Percentiles rank a stretch among this genome's conserved stretches.
phyloP scores from a whole-genome alignment of 805 yeast species.

The Hanseniaspora mollemarum region DNA sequence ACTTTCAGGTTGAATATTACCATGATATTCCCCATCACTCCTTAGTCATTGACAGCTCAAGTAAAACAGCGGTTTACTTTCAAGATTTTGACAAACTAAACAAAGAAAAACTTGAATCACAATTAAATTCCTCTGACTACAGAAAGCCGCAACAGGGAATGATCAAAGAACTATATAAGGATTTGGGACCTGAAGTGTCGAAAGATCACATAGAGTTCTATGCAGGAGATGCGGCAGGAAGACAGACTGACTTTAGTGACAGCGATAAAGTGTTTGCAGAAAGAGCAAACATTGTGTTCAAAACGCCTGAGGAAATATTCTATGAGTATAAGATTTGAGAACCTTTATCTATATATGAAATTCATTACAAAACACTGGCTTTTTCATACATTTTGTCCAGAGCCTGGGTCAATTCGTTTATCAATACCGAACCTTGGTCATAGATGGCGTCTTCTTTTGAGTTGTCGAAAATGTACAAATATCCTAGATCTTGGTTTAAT shows the following conservation, averaged over 20 bases:
- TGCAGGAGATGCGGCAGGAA: constrained; percentile 97
- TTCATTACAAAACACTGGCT: constrained; percentile 75
- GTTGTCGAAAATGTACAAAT: constrained; percentile 84
- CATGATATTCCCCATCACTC: constrained; percentile 16
- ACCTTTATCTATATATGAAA: too few species aligned
- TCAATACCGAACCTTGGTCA: constrained; percentile 73
- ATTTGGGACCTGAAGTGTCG: constrained; percentile 25
- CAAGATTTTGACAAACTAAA: not conserved
- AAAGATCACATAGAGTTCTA: constrained; percentile 27
- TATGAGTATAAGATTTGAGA: not conserved
- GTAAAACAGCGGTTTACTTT: not conserved
- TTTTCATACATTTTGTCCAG: constrained; percentile 89
- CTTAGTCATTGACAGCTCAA: not conserved
- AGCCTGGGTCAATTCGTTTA: constrained; percentile 73
- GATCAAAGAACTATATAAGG: constrained; percentile 47
- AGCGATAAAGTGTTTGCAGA: constrained; percentile 64
- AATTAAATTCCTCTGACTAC: constrained; percentile 20
- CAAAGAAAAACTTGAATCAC: not conserved
- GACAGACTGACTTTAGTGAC: constrained; percentile 66
- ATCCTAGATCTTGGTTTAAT: constrained; percentile 95
- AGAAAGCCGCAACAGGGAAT: constrained; percentile 74
- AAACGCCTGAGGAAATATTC: constrained; percentile 63
- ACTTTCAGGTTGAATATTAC: constrained; percentile 14
- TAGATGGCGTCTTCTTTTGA: constrained; percentile 82
- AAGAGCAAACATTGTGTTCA: constrained; percentile 42